Evolutionary conservation across 192 early-diverging fungal genomes (phyloP).

Genomic region (Gaertneriomyces semiglobifer): DNA sequence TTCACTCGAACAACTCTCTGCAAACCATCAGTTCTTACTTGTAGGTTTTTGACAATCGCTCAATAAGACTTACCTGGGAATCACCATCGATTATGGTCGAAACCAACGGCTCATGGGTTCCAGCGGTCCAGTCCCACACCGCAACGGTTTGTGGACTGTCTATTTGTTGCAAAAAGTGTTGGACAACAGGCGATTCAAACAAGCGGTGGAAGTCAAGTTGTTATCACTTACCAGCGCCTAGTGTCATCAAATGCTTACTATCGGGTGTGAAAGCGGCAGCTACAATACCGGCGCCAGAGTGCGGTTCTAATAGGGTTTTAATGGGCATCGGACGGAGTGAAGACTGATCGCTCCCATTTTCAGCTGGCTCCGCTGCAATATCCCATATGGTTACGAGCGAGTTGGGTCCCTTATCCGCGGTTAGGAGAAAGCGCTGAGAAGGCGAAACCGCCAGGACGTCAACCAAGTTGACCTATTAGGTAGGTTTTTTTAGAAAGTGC

Average conservation of each 20-base stretch:
- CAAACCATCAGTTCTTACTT: not conserved
- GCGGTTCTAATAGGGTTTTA: constrained; percentile 56
- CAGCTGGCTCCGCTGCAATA: constrained; percentile 23
- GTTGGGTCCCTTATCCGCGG: constrained; percentile 49
- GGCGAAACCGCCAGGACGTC: constrained; percentile 35
- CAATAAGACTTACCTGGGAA: constrained; percentile 39
- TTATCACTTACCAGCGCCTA: constrained; percentile 45
- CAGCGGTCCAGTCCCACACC: constrained; percentile 57
- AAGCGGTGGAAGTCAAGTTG: not conserved
- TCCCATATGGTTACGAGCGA: constrained; percentile 60
- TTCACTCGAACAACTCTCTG: constrained; percentile 49
- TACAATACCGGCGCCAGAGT: constrained; percentile 43
- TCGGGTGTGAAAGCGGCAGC: constrained; percentile 47
- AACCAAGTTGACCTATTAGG: constrained; percentile 48
- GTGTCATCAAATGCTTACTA: constrained; percentile 47
- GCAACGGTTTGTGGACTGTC: constrained; percentile 40
- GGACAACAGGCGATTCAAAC: not conserved
- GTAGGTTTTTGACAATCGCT: not conserved
- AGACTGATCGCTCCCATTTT: not conserved
- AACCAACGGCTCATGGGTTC: constrained; percentile 37
- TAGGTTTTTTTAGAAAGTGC: not conserved
- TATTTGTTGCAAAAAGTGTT: not conserved
- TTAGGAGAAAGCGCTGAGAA: constrained; percentile 48
- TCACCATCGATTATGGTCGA: constrained; percentile 37
- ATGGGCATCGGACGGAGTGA: constrained; percentile 46